Conservation (phyloP, 2,329 filamentous ascomycete genomes). For the Microdochium trichocladiopsis region DNA sequence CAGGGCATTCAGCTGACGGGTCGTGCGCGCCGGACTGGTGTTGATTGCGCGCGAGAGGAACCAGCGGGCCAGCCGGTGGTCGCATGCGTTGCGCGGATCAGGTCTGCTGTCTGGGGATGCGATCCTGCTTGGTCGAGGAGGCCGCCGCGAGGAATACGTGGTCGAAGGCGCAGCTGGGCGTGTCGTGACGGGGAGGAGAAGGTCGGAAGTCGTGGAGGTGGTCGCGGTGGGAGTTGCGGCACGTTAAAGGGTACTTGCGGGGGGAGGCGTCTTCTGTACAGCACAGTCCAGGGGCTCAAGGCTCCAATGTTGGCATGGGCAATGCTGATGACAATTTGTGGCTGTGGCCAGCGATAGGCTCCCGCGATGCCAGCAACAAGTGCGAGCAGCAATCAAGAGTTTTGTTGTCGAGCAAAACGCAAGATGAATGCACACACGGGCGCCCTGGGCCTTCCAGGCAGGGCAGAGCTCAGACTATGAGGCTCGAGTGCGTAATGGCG, state of each 20-base stretch:
- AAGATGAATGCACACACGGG: no score
- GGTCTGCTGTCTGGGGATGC: background rate
- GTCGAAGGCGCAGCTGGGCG: background rate
- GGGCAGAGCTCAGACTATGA: no score
- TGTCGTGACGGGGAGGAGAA: background rate
- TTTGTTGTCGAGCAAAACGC: no score
- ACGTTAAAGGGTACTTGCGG: background rate
- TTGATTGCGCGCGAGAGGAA: background rate
- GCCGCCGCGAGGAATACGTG: background rate
- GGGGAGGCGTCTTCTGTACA: no score
- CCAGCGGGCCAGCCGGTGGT: background rate
- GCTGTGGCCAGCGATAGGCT: no score
- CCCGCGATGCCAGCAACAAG: no score
- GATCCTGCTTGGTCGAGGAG: background rate
- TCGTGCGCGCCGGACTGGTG: background rate
- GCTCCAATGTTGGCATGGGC: no score
- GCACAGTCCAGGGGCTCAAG: no score
- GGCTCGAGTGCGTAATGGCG: no score
- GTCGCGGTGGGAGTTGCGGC: background rate
- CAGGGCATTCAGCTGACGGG: background rate
- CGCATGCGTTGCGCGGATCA: background rate
- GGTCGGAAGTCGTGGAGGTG: background rate
- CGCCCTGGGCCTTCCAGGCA: no score
- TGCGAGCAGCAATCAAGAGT: no score
- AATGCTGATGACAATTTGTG: no score